Evolutionary conservation across 257 asterid genomes (phyloP).

Genomic region (Orobanche coerulescens): DNA sequence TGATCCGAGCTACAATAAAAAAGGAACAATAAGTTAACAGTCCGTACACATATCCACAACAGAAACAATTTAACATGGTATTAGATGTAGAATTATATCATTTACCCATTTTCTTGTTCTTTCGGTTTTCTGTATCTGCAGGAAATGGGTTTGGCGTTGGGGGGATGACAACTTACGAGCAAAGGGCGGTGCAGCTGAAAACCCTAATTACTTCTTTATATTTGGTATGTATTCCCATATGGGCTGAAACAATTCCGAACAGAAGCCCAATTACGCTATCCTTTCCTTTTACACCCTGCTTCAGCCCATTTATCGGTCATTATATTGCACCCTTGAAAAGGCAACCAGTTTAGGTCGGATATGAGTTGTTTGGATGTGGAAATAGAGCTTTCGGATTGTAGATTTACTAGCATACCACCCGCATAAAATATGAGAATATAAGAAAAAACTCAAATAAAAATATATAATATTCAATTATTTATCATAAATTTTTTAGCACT

Average conservation of each 20-base stretch:
- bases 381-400: too few species aligned
- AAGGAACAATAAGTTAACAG: neutral
- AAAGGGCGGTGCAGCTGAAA: neutral
- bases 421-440: too few species aligned
- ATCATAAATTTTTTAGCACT: too few species aligned
- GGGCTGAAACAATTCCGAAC: neutral
- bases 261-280: too few species aligned
- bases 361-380: too few species aligned
- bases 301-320: too few species aligned
- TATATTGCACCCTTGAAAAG: too few species aligned
- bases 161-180: neutral
- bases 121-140: constrained; percentile 15
- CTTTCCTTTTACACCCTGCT: too few species aligned
- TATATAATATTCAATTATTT: too few species aligned
- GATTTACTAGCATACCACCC: too few species aligned
- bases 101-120: constrained; percentile 25
- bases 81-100: neutral
- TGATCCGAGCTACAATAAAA: constrained; percentile 41
- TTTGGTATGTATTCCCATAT: neutral
- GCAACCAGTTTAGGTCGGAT: too few species aligned
- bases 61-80: neutral
- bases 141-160: constrained; percentile 3
- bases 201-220: constrained; percentile 8
- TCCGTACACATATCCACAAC: neutral
- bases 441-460: too few species aligned